Evolutionary conservation across 176 grass and related monocot genomes (phyloP), one percentile per base, ranked within the genome.

Genomic region (Oryza glumipatula): DNA sequence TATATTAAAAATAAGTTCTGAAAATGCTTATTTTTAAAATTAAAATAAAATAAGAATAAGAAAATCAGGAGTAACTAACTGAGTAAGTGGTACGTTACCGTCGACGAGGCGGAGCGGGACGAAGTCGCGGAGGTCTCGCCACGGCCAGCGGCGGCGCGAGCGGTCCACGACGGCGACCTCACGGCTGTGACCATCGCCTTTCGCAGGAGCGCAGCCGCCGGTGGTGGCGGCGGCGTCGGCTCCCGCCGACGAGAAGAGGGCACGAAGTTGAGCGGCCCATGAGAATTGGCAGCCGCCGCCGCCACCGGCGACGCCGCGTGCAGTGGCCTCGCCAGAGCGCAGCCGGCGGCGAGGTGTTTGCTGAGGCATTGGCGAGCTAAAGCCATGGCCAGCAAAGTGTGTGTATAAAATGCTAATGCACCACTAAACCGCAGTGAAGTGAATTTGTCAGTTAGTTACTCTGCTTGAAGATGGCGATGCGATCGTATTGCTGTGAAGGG

Each of bases 41-140:
- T 4, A 41, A 41, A 41, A 41, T 2, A 41, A 7, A 39, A 26
- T 26, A 26, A 26, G 26, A 26, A 26, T 26, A 39, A 7, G 7
- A 39, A 39, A 41, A 41, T 41, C 39, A 44, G 1, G 43, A 44
- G 43, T 44, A 44, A 44, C 9, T 44, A 44, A 44, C 9, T 44
- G 43, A 14, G 11, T 14, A 11, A 49, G 13, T 13, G 3, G 47
- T 49, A 49, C 19, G 15, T 21, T 89, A 92, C 87, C 85, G 46
- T 83, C 82, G 45, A 88, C 71, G 26, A 88, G 74, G 11, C 83
- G 79, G 70, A 88, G 77, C 12, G 92, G 85, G 63, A 16, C 48
- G 26, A 88, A 78, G 54, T 86, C 88, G 33, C 85, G 71, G 58
- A 87, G 88, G 70, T 86, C 82, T 0, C 82, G 41, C 88, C 85